Base-by-base conservation (phyloP, 2,329 filamentous ascomycete genomes). In the Aspergillus fumigatiaffinis region DNA sequence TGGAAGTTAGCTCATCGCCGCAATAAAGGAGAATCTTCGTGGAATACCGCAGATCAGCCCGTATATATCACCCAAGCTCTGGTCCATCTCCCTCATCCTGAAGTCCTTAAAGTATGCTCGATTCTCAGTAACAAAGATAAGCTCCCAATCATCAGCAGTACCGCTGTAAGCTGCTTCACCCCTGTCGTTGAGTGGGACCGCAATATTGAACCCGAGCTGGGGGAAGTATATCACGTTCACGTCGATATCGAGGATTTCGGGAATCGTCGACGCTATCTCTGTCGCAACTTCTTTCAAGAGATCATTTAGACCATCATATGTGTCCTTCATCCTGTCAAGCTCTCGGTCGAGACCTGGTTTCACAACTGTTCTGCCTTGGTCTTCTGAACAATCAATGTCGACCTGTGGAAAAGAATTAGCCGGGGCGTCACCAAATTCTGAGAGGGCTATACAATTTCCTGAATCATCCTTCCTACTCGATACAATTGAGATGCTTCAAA, bases 151-250 rank as follows among this genome's bases (percentile, higher is more conserved):
- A 55, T 86, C 86, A 17, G 80, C 79, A 57, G 83, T 78, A 0
- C 90, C 90, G 63, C 85, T 81, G 63, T 88, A 92, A 10, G 83
- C 77, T 0, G 84, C 82, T 50, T 80, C 76, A 0, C 85, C 84
- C 1, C 82, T 85, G 14, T 80, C 76, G 63, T 91, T 84, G 3
- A 87, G 73, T 1, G 82, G 82, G 17, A 96, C 86, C 0, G 88
- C 86, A 2, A 92, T 89, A 41, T 97, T 82, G 69, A 97, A 99
- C 0, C 94, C 94, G 41, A 97, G 84, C 67, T 96, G 92, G 0
- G 92, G 93, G 60, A 96, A 89, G 71, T 94, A 96, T 20, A 94
- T 88, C 60, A 95, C 95, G 54, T 92, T 92, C 35, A 88, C 72
- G 12, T 80, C 77, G 23, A 80, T 75, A 1, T 83, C 72, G 4